These are phyloP conservation scores for Aureobasidium uvarum DNA, from an alignment of 2,329 filamentous ascomycete genomes.

Conservation along the genomic window DNA sequence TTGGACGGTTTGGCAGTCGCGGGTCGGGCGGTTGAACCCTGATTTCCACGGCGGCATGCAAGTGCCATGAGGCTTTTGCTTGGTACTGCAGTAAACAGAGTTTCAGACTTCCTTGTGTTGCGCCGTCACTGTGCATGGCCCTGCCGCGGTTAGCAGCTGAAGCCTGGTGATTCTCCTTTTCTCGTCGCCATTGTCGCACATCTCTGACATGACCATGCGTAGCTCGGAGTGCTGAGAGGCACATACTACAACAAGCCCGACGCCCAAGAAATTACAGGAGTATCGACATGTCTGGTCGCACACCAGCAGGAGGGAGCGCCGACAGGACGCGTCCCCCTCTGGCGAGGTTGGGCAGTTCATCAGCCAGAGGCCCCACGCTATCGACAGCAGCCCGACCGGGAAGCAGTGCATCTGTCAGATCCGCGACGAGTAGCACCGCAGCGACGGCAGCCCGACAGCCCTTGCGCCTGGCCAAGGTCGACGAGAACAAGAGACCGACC, in stretches of 20 bases:
- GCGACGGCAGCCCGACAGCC: conserved; percentile 8
- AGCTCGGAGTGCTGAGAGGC: conserved; percentile 12
- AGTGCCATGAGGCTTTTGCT: conserved; percentile 12
- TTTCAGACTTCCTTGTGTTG: conserved; percentile 5
- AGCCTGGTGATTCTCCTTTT: conserved; percentile 6
- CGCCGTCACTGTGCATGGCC: conserved; percentile 18
- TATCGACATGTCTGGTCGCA: conserved; percentile 14
- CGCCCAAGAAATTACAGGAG: conserved; percentile 11
- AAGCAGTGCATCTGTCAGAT: conserved; percentile 15
- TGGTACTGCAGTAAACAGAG: conserved; percentile 9
- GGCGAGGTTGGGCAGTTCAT: conserved; percentile 10
- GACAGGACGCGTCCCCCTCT: conserved; percentile 20
- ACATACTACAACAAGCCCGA: conserved; percentile 1
- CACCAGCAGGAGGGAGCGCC: conserved; percentile 5
- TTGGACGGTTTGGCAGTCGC: conserved; percentile 1
- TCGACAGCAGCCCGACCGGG: conserved; percentile 7
- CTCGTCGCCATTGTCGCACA: background rate
- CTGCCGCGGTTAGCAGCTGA: conserved; percentile 18
- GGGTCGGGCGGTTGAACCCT: conserved; percentile 22
- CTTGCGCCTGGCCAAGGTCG: conserved; percentile 12
- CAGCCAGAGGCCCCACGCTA: conserved; percentile 9
- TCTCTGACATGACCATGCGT: conserved; percentile 12
- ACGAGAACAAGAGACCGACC: conserved; percentile 21
- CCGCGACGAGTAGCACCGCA: conserved; percentile 16
- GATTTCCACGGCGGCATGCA: conserved; percentile 9